Evolutionary conservation across 805 yeast genomes (phyloP), one percentile per base, ranked within the genome.

Genomic region (Blastobotrys parvus): DNA sequence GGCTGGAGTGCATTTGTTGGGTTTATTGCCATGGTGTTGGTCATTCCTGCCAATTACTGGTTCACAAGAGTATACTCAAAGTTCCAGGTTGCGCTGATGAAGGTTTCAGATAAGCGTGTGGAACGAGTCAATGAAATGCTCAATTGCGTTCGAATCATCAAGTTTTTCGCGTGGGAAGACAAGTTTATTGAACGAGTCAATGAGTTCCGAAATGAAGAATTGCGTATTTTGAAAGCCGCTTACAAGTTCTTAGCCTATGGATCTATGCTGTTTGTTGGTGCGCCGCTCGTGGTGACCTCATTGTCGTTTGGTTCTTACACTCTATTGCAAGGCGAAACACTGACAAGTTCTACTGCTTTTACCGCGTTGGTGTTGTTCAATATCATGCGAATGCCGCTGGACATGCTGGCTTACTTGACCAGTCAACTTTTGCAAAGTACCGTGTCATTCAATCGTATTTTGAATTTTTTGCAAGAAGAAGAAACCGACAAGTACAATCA

Each of bases 161-260:
- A 90, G 64, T 89, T 84, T 58, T 89, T 90, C 61, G 95, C 95
- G 1, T 90, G 98, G 98, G 98, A 90, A 63, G 74, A 77, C 36
- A 80, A 82, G 55, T 90, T 90, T 59, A 79, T 75, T 52, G 76
- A 80, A 39, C 78, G 74, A 35, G 83, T 90, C 47, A 62, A 77
- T 62, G 70, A 75, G 17, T 70, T 87, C 44, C 80, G 98, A 69
- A 74, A 75, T 31, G 78, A 80, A 42, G 98, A 90, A 65, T 63
- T 92, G 49, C 48, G 54, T 11, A 63, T 72, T 51, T 69, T 90
- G 58, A 69, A 71, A 45, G 58, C 65, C 50, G 74, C 95, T 61
- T 72, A 75, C 48, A 36, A 74, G 15, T 68, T 75, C 39, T 88
- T 96, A 94, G 74, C 81, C 10, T 42, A 65, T 5, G 75, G 80